Conservation (phyloP, 2,329 filamentous ascomycete species). For the Penicillium sp. region DNA sequence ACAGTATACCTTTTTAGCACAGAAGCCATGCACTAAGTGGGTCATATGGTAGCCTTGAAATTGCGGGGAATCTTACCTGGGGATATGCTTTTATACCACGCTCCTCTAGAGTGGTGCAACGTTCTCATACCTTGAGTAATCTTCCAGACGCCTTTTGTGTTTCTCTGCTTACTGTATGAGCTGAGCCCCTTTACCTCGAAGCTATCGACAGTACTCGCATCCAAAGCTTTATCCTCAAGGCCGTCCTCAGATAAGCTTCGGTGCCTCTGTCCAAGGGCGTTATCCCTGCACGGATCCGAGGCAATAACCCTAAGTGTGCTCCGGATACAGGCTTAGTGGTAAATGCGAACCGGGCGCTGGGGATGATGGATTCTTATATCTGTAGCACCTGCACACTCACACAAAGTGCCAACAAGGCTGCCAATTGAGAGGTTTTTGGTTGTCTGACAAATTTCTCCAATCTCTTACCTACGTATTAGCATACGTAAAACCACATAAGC, state of each 20-base stretch:
- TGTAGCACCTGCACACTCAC: background rate
- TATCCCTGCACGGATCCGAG: no score
- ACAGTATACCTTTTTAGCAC: background rate
- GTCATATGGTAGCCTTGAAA: slow-evolving; percentile 3
- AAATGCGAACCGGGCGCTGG: background rate
- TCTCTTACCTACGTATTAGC: no score
- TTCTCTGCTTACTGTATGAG: slow-evolving; percentile 12
- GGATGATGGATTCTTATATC: background rate
- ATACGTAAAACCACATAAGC: background rate
- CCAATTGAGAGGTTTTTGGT: background rate
- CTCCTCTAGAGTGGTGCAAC: slow-evolving; percentile 1
- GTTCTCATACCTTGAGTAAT: background rate
- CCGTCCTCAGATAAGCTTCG: background rate
- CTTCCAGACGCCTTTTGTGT: background rate
- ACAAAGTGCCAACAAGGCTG: background rate
- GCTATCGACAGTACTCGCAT: background rate
- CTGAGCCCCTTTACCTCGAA: background rate
- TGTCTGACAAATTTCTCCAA: background rate
- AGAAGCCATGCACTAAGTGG: slow-evolving; percentile 4
- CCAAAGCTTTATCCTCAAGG: background rate
- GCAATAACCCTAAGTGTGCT: background rate
- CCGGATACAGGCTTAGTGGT: background rate
- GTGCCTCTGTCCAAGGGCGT: background rate
- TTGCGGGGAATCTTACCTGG: background rate
- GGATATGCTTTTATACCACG: background rate